A percentile compares a stretch with the other conserved stretches of the same genome.
Evolutionary conservation across 805 yeast genomes (phyloP).

Genomic region (Saccharomyces paradoxus): DNA sequence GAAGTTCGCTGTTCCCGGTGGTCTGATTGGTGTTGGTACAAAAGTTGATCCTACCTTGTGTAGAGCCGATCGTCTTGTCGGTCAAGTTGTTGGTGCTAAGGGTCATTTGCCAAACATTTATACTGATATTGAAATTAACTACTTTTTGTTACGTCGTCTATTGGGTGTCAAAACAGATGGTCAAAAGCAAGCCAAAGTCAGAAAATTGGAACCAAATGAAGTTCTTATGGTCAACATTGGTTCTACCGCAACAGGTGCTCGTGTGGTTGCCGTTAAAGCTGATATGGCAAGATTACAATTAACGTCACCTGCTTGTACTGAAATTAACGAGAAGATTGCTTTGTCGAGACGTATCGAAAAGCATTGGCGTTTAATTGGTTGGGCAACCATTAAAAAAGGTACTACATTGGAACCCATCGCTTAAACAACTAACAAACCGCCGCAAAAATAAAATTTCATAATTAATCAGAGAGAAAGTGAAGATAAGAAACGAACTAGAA

Average conservation of each 20-base stretch:
- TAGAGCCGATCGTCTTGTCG: slow-evolving; percentile 98
- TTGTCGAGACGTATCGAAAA: slow-evolving; percentile 97
- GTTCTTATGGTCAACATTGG: slow-evolving; percentile 98
- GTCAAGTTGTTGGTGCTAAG: slow-evolving; percentile 97
- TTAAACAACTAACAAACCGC: slow-evolving; percentile 9
- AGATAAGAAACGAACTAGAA: neutral
- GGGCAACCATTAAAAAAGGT: slow-evolving; percentile 98
- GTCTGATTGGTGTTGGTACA: slow-evolving; percentile 98
- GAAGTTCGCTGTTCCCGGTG: slow-evolving; percentile 99
- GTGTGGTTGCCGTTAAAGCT: slow-evolving; percentile 95
- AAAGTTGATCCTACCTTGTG: slow-evolving; percentile 97
- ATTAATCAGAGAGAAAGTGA: neutral
- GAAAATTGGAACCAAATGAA: slow-evolving; percentile 88
- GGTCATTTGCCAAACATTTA: slow-evolving; percentile 93
- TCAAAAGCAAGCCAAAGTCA: slow-evolving; percentile 92
- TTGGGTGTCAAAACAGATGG: slow-evolving; percentile 98
- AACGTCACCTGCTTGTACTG: slow-evolving; percentile 98
- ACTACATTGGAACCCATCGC: slow-evolving; percentile 72
- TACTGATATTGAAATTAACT: slow-evolving; percentile 95
- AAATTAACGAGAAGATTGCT: slow-evolving; percentile 95
- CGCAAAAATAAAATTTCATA: neutral
- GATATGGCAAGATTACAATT: slow-evolving; percentile 98
- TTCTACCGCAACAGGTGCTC: slow-evolving; percentile 98
- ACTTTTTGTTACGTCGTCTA: slow-evolving; percentile 90
- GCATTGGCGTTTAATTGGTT: slow-evolving; percentile 99